Evolutionary conservation across 805 yeast species (phyloP).

Genomic region (Teunomyces gatunensis): DNA sequence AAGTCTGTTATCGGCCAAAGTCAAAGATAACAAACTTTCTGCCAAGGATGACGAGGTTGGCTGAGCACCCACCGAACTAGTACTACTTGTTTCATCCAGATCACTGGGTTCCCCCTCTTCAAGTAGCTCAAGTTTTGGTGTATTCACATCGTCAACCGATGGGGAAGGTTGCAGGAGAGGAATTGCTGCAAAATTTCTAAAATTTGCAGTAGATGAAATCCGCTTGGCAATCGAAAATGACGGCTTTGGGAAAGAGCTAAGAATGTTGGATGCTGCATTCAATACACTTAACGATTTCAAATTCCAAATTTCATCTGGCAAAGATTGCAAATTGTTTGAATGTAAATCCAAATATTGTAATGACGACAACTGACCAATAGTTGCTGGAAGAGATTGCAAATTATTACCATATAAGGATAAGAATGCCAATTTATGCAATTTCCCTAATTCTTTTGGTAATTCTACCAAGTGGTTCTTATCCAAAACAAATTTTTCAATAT

Average conservation of each 20-base stretch:
- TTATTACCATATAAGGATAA: slow-evolving; percentile 75
- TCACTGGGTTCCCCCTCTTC: neutral
- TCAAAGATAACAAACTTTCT: slow-evolving; percentile 53
- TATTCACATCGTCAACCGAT: neutral
- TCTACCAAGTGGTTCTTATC: slow-evolving; percentile 80
- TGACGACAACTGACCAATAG: slow-evolving; percentile 57
- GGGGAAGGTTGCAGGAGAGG: neutral
- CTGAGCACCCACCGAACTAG: slow-evolving; percentile 3
- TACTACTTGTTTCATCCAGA: slow-evolving; percentile 5
- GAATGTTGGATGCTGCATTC: slow-evolving; percentile 72
- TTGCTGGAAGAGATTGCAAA: slow-evolving; percentile 64
- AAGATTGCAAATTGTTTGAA: slow-evolving; percentile 70
- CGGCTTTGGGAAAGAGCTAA: slow-evolving; percentile 59
- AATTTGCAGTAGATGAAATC: slow-evolving; percentile 29
- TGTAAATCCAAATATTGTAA: slow-evolving; percentile 75
- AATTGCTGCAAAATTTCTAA: slow-evolving; percentile 8
- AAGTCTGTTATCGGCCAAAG: slow-evolving; percentile 80
- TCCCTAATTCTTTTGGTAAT: slow-evolving; percentile 67
- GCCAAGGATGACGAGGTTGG: slow-evolving; percentile 33
- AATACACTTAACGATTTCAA: slow-evolving; percentile 53
- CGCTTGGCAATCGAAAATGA: slow-evolving; percentile 32
- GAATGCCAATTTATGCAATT: slow-evolving; percentile 55
- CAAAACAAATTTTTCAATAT: slow-evolving; percentile 68
- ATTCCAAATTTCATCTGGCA: slow-evolving; percentile 69
- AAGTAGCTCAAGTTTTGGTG: neutral